Conservation (phyloP, 148 eudicot genomes). For the Rhododendron mucronatum region DNA sequence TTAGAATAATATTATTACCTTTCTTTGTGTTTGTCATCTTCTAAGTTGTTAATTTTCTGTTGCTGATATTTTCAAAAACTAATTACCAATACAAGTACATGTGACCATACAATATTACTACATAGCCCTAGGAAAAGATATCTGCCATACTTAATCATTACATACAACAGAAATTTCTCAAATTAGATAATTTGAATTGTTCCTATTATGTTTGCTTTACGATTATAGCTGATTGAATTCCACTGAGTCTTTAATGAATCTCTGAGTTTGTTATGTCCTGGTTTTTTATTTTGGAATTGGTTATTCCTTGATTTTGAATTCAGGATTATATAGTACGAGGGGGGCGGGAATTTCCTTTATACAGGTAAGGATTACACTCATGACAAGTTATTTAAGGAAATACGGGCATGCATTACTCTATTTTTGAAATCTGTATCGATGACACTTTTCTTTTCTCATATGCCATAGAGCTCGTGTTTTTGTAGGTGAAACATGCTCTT, state of each 20-base stretch:
- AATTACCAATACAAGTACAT: neutral
- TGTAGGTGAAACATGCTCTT: neutral
- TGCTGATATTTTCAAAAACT: neutral
- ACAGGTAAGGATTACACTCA: slow-evolving; percentile 48
- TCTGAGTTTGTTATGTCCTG: neutral
- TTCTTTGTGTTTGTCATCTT: neutral
- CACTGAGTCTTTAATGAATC: neutral
- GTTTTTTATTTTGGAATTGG: slow-evolving; percentile 8
- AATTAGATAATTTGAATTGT: neutral
- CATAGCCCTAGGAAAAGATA: neutral
- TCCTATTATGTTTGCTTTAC: neutral
- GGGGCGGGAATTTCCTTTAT: slow-evolving; percentile 72
- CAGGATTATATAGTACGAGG: slow-evolving; percentile 89
- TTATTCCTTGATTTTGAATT: slow-evolving; percentile 19
- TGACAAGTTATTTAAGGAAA: neutral
- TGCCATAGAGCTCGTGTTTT: neutral
- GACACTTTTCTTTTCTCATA: neutral
- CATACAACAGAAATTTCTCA: neutral
- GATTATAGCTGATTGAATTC: neutral
- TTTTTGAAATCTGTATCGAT: neutral
- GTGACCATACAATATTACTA: neutral
- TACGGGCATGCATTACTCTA: neutral
- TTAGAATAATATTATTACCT: neutral
- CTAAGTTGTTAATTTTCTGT: neutral
- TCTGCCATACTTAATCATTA: neutral